Conservation (phyloP, 2,329 filamentous ascomycete genomes). For the Leptographium lundbergii region DNA sequence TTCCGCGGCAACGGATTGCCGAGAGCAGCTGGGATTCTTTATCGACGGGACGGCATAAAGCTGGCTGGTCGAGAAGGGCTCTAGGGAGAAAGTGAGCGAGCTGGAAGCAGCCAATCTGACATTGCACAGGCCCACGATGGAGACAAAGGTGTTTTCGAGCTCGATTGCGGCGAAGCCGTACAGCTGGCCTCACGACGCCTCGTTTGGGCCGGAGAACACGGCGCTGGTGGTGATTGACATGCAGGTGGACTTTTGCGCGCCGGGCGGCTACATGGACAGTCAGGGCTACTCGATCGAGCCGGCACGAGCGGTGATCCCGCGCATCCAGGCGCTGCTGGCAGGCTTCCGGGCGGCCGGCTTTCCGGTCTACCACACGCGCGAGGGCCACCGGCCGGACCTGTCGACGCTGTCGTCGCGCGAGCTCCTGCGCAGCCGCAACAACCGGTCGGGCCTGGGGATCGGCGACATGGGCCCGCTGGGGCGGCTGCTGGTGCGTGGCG, state of each 20-base stretch:
- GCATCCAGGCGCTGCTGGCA: background rate
- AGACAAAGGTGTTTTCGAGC: too few species aligned
- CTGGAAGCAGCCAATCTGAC: too few species aligned
- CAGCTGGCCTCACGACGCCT: slow-evolving; percentile 5
- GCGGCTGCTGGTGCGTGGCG: slow-evolving; percentile 7
- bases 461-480: slow-evolving; percentile 7
- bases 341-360: slow-evolving; percentile 4
- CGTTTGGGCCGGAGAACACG: background rate
- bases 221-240: slow-evolving; percentile 8
- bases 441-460: slow-evolving; percentile 1
- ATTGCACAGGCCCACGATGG: too few species aligned
- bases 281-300: slow-evolving; percentile 8
- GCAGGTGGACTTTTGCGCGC: slow-evolving; percentile 8
- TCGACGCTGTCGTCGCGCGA: slow-evolving; percentile 4
- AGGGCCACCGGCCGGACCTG: slow-evolving; percentile 8
- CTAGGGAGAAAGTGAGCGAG: too few species aligned
- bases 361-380: slow-evolving; percentile 7
- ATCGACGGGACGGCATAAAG: too few species aligned
- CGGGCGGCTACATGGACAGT: slow-evolving; percentile 7
- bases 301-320: slow-evolving; percentile 3
- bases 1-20: too few species aligned
- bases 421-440: slow-evolving; percentile 6
- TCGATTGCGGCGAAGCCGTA: slow-evolving; percentile 6
- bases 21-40: too few species aligned
- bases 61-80: too few species aligned